phyloP scores from a whole-genome alignment of 192 early-diverging fungal genomes.

The Podila epigama region DNA sequence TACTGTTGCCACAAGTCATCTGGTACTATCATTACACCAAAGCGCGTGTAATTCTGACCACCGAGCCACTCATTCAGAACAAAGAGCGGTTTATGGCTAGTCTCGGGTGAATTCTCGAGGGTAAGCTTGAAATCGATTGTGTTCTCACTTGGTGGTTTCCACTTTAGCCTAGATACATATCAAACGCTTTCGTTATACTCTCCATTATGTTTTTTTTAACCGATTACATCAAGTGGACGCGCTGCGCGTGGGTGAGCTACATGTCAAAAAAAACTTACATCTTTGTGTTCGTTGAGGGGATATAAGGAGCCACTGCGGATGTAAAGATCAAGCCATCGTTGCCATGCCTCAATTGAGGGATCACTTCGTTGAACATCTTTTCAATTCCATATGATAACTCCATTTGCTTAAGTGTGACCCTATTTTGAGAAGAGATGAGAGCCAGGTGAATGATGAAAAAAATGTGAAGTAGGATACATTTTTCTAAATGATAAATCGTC shows the following conservation, averaged over 20 bases:
- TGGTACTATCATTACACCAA: conserved; percentile 62
- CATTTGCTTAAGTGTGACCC: conserved; percentile 73
- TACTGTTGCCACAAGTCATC: conserved; percentile 62
- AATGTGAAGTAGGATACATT: neutral
- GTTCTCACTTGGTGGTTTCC: conserved; percentile 86
- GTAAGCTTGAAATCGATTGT: conserved; percentile 77
- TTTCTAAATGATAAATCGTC: neutral
- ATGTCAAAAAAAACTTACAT: conserved; percentile 70
- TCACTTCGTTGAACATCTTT: conserved; percentile 60
- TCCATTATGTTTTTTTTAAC: no score
- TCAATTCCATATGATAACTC: conserved; percentile 70
- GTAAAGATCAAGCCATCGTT: conserved; percentile 84
- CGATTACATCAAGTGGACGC: neutral
- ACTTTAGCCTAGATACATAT: conserved; percentile 69
- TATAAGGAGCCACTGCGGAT: conserved; percentile 66
- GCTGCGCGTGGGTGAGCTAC: neutral
- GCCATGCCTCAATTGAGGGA: conserved; percentile 70
- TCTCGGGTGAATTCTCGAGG: conserved; percentile 36
- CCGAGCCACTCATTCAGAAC: conserved; percentile 56
- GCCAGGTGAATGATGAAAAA: neutral
- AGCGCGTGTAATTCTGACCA: conserved; percentile 43
- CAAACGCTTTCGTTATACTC: no score
- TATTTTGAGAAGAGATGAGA: conserved; percentile 11
- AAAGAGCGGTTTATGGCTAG: conserved; percentile 52
- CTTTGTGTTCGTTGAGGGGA: conserved; percentile 68